Conservation (phyloP, 2,329 filamentous ascomycete species). For the Gaeumannomyces sp. region DNA sequence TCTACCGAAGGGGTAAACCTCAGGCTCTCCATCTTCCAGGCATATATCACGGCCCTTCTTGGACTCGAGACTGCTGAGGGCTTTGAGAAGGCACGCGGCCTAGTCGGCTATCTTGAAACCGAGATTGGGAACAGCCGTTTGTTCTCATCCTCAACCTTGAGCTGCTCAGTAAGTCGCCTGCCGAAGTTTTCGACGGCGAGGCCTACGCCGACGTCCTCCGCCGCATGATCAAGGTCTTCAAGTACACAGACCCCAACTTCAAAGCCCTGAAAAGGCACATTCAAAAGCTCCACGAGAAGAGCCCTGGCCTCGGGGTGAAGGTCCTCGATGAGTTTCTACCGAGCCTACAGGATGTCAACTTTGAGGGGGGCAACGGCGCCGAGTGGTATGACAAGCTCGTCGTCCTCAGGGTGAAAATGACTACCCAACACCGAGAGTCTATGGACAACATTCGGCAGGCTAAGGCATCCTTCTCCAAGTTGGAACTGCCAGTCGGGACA, state of each 20-base stretch:
- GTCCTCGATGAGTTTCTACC: constrained; percentile 59
- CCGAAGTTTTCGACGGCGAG: constrained; percentile 40
- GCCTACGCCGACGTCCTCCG: constrained; percentile 48
- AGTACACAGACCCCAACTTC: constrained; percentile 55
- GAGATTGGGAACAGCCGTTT: constrained; percentile 59
- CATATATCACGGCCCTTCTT: constrained; percentile 50
- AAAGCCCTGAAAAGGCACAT: constrained; percentile 62
- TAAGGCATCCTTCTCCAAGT: constrained; percentile 34
- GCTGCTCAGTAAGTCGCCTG: constrained; percentile 45
- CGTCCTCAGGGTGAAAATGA: constrained; percentile 62
- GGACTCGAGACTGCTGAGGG: constrained; percentile 37
- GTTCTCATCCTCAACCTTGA: constrained; percentile 65
- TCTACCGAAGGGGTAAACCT: constrained; percentile 58
- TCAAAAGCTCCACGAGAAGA: constrained; percentile 54
- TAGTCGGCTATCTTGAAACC: constrained; percentile 56
- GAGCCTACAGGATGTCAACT: constrained; percentile 27
- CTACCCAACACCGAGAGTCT: constrained; percentile 39
- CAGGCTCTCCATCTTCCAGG: constrained; percentile 59
- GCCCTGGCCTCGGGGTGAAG: constrained; percentile 38
- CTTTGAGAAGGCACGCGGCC: constrained; percentile 44
- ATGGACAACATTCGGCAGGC: constrained; percentile 21
- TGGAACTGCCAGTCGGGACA: constrained; percentile 43
- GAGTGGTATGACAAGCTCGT: constrained; percentile 63
- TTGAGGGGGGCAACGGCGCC: neutral
- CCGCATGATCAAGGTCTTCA: constrained; percentile 53